Evolutionary conservation across 2,329 filamentous ascomycete species (phyloP), one percentile per base, ranked within the genome.

Genomic region (Corniculantispora saksenae): DNA sequence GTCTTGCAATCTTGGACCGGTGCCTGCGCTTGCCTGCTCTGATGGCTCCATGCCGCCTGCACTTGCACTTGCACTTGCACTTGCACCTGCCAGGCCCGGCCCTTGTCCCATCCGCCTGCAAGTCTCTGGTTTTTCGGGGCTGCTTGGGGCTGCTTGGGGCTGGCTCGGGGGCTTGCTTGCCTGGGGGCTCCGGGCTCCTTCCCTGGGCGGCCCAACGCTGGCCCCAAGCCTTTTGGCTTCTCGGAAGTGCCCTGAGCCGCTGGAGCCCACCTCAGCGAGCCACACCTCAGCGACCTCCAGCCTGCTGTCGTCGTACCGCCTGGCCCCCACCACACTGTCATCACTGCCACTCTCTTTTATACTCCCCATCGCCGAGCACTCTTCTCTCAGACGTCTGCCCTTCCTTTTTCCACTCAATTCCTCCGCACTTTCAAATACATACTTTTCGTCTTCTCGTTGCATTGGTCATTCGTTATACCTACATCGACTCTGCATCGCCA

Each of bases 271-370:
- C 47, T 21, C 21, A 13, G 35, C 59, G 23, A 43, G 32, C 32
- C 32, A 32, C 32, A 32, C 32, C 32, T 32, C 10, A 57, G 51
- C 27, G 38, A 47, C 32, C 63, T 56, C 40, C 25, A 48, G 51
- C 27, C 25, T 27, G 25, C 50, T 55, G 61, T 35, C 48, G 43
- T 60, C 32, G 45, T 43, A 63, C 53, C 43, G 29, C 48, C 48
- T 61, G 48, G 63, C 63, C 63, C 63, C 63, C 63, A 65, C 63
- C 56, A 55, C 55, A 43, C 59, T 45, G 38, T 53, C 61, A 63
- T 50, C 40, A 61, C 40, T 56, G 43, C 40, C 40, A 27, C 47
- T 10, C 32, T 64, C 54, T 64, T 19, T 60, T 54, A 59, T 60
- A 55, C 40, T 64, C 63, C 57, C 56, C 56, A 47, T 65, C 63